Base-by-base conservation (phyloP, 2,329 filamentous ascomycete species). In the Penicillium aurantiogriseum region DNA sequence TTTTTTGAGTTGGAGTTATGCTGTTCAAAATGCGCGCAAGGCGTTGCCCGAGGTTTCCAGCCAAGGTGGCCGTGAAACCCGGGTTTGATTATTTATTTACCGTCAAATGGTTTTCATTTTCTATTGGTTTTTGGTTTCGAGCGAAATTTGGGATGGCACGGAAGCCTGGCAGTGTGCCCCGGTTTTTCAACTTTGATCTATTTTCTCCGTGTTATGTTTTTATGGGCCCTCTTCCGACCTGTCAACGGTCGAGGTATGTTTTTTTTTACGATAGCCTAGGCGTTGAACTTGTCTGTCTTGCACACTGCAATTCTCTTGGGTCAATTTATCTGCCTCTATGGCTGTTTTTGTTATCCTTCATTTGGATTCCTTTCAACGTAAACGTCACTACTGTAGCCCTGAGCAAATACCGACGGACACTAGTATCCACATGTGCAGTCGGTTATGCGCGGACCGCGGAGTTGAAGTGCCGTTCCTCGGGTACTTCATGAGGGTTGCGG, bases 261-360 rank as follows among this genome's bases (percentile, higher is more conserved):
- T 49, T 27, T 29, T 27, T n/a, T 52, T 27, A 45, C 9, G 21
- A 52, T 45, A 52, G 21, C 15, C 50, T 52, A 35, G 27, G 39
- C 21, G 21, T 52, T 52, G 21, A 31, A 19, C 11, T 45, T 44
- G 13, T 19, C 10, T 39, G 15, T 33, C 29, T 43, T 36, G 36
- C n/a, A 35, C 35, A 25, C 11, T 21, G 50, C 50, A 33, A 35
- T 45, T 35, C 19, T 19, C 4, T 36, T 45, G 15, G 39, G 9
- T 36, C 39, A 52, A 52, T 45, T 21, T 27, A 52, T 45, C 40
- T 45, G 50, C 39, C 39, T 27, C 5, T 27, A 27, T 52, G 50
- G 50, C 50, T 23, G n/a, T n/a, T 51, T 17, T 39, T 27, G 15
- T 19, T 21, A 31, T 23, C 23, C 47, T 17, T 15, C 35, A 39